Evolutionary conservation across 768 basidiomycete genomes (phyloP).

Genomic region (Macrocybe gigantea): DNA sequence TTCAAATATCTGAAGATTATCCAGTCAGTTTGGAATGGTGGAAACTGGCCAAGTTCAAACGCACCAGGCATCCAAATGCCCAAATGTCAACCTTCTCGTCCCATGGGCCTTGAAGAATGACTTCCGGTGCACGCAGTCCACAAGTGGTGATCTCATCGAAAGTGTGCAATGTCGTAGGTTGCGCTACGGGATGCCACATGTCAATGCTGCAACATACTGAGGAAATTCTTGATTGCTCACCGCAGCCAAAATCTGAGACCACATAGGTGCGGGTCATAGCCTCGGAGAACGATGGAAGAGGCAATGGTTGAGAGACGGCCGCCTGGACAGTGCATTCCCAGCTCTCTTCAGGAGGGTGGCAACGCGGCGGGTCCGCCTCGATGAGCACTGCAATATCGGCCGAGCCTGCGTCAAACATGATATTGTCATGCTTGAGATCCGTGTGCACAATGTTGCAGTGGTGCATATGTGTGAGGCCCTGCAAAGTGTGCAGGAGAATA

Average conservation of each 20-base stretch:
- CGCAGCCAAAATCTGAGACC: constrained; percentile 20
- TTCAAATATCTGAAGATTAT: constrained; percentile 12
- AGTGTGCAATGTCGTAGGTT: constrained; percentile 7
- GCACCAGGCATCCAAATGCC: constrained; percentile 24
- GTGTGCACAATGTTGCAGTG: constrained; percentile 18
- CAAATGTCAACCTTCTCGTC: constrained; percentile 23
- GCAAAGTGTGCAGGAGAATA: constrained; percentile 18
- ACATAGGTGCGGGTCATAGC: constrained; percentile 15
- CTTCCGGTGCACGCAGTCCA: constrained; percentile 21
- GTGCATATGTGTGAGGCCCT: constrained; percentile 16
- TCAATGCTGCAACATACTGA: no score
- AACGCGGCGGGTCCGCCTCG: constrained; percentile 11
- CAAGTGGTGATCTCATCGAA: constrained; percentile 15
- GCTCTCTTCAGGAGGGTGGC: constrained; percentile 15
- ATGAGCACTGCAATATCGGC: constrained; percentile 7
- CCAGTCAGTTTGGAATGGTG: not conserved
- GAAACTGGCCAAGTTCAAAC: not conserved
- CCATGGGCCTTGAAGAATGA: constrained; percentile 20
- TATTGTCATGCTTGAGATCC: constrained; percentile 24
- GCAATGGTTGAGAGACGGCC: constrained; percentile 21
- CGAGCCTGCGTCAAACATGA: constrained; percentile 12
- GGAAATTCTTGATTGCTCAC: constrained; percentile 5
- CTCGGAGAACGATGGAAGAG: constrained; percentile 14
- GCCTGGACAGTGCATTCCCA: constrained; percentile 16
- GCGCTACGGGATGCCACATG: constrained; percentile 3